Evolutionary conservation across 768 basidiomycete genomes (phyloP), one percentile per base, ranked within the genome.

Genomic region (Symmetrospora coprosmae): DNA sequence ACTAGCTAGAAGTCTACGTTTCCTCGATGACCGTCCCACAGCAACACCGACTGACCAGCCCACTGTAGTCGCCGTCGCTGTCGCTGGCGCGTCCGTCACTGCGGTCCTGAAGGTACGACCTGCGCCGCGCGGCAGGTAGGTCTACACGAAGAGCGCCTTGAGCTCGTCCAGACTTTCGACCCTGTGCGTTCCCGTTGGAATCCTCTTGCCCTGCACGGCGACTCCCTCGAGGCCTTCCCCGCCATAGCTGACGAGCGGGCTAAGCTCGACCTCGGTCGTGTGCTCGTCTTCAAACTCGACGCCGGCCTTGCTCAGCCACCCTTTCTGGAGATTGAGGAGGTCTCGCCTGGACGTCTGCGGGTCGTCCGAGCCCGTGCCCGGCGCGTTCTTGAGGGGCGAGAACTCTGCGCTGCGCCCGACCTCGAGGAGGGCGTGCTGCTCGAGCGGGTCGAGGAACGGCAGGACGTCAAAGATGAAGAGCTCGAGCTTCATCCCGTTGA

Each of bases 401-500:
- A 99, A 99, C 74, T 97, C 92, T 62, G 92, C 87, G 61, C 78
- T 77, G 58, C 94, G 76, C 50, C 80, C 80, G 41, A 94, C 88
- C 72, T 96, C 90, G 70, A 97, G 74, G 38, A 96, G 87, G 28
- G 85, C 81, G 65, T 91, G 88, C 50, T 73, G 76, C 4, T 49
- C 58, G 21, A 75, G 69, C 11, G 66, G 66, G 43, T 69, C 60
- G 27, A 89, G 88, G 74, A 81, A 87, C 0, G 91, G 91, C 78
- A 99, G 96, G 43, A 99, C 94, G 74, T 99, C 94, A 69, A 99
- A 99, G 31, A 99, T 86, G 74, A 99, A 99, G 76, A 91, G 77
- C 74, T 99, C 94, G 64, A 99, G 81, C 75, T 99, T 99, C 87
- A 97, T 92, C 63, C 94, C 94, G 72, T 99, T 97, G n/a, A 89